phyloP scores from a whole-genome alignment of 371 early-diverging fungal genomes.

The Mortierella sp. region DNA sequence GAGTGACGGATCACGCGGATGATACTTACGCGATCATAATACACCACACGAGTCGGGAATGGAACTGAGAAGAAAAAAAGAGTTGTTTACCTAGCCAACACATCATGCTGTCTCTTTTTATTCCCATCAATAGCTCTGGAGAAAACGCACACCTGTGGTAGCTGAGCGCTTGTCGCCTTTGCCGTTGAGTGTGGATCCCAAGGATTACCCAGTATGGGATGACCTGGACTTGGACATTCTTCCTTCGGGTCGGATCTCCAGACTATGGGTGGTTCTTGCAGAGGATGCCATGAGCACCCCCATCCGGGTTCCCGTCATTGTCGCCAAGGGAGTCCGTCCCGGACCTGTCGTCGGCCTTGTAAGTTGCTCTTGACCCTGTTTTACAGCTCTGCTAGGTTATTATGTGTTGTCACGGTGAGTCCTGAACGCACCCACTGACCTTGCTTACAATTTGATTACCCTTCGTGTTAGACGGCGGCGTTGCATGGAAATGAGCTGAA shows the following conservation, averaged over 20 bases:
- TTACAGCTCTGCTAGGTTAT: too few relatives aligned
- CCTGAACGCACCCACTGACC: neutral
- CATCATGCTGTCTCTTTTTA: neutral
- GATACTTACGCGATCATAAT: neutral
- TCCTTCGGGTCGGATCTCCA: constrained; percentile 65
- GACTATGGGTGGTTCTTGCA: constrained; percentile 74
- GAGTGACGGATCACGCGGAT: neutral
- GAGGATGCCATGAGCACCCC: constrained; percentile 71
- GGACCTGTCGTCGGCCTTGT: constrained; percentile 70
- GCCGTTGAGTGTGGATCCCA: constrained; percentile 33
- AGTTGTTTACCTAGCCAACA: neutral
- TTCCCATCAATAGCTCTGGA: constrained; percentile 58
- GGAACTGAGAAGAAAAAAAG: neutral
- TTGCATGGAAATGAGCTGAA: constrained; percentile 95
- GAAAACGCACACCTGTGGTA: constrained; percentile 60
- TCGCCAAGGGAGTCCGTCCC: constrained; percentile 68
- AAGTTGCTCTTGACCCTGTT: neutral
- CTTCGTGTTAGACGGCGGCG: constrained; percentile 69
- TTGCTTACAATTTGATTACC: neutral
- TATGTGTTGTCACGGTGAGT: neutral
- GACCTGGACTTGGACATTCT: constrained; percentile 63
- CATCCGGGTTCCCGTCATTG: constrained; percentile 74
- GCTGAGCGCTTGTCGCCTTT: constrained; percentile 42
- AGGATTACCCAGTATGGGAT: constrained; percentile 61
- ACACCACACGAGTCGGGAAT: neutral